Evolutionary conservation across 1,139 yeast genomes (phyloP), one percentile per base, ranked within the genome.

Genomic region (Blastobotrys petasosporus): DNA sequence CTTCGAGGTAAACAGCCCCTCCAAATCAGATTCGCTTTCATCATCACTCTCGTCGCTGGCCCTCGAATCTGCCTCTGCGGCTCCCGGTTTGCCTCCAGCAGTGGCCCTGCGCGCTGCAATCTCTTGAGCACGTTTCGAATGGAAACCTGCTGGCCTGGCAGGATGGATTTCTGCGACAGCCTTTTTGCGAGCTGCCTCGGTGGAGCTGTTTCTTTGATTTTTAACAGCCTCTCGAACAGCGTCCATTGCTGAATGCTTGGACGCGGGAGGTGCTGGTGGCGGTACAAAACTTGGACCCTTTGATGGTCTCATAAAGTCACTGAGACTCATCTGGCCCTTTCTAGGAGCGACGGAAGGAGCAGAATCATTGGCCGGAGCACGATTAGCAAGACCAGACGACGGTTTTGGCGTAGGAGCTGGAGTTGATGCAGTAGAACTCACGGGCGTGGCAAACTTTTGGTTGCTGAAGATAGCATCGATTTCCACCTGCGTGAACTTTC

Each of bases 141-240:
- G 85, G 64, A 87, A 90, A 0, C 95, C 97, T 1, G 95, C 79
- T 0, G 90, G 85, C 44, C 95, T 72, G 1, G 96, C 77, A 2
- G 95, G 84, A 40, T 66, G 83, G 52, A 68, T 44, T 59, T 69
- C 54, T 65, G 49, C 54, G 2, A 66, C 63, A 7, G 57, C 51
- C 3, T 53, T 47, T n/a, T 41, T 39, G 13, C 53, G 37, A 23
- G 50, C 42, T 15, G 49, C 44, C 16, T 44, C 48, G 4, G 47
- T 41, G 4, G 46, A 32, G 3, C 49, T 41, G 13, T 46, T 32
- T 9, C 51, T 44, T 23, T 41, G 44, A 4, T 13, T 41, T 33
- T 53, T 60, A 28, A 53, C 53, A 36, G 50, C 50, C 28, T 53
- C 60, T 4, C 68, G 54, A 20, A 62, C 49, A 5, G 57, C 46